phyloP scores from a whole-genome alignment of 129 eudicot genomes.

The Heracleum sosnowskyi region DNA sequence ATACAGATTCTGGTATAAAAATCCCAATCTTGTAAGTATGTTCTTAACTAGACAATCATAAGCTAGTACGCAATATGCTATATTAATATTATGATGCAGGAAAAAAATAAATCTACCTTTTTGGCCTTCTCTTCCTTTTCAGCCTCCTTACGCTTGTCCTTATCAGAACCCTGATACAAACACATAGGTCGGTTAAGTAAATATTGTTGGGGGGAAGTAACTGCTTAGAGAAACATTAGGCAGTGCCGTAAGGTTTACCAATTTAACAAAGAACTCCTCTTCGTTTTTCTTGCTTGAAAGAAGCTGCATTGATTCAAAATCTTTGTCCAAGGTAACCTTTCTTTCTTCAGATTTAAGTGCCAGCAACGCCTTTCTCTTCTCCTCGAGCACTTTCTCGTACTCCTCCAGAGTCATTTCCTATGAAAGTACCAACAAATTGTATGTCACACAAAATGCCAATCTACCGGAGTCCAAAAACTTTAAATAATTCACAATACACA shows the following conservation, averaged over 20 bases:
- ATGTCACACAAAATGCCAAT: neutral
- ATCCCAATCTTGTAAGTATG: neutral
- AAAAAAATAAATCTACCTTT: conserved; percentile 37
- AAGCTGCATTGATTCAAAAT: conserved; percentile 63
- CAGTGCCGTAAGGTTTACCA: conserved; percentile 29
- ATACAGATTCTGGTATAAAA: neutral
- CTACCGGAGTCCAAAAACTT: neutral
- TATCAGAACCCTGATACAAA: conserved; percentile 51
- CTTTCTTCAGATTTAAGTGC: conserved; percentile 56
- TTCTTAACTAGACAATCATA: conserved; percentile 30
- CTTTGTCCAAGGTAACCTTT: conserved; percentile 63
- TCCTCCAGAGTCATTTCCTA: conserved; percentile 93
- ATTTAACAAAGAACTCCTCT: conserved; percentile 67
- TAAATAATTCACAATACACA: neutral
- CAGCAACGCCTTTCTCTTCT: conserved; percentile 71
- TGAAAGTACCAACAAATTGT: neutral
- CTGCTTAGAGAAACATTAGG: neutral
- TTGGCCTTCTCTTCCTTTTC: conserved; percentile 68
- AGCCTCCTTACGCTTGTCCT: conserved; percentile 70
- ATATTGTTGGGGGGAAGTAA: neutral
- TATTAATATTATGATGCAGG: neutral
- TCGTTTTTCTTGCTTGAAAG: conserved; percentile 74
- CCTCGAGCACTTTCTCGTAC: conserved; percentile 84
- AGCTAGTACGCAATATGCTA: neutral
- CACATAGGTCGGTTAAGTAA: neutral